Evolutionary conservation across 306 rosid species (phyloP), one percentile per base, ranked within the genome.

Genomic region (Canavalia ensiformis): DNA sequence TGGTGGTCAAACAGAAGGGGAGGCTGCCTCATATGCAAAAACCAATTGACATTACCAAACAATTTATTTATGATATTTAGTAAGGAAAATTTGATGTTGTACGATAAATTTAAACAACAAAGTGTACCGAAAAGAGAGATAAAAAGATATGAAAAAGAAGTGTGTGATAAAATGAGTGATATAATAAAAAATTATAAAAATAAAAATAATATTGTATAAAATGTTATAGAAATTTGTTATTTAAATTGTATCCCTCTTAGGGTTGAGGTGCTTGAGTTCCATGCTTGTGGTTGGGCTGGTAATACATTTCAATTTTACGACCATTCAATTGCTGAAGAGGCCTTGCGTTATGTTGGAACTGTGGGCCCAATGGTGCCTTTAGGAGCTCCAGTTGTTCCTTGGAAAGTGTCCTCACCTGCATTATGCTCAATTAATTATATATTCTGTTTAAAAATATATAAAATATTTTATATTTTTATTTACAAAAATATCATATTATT

Each of bases 241-340:
- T 18, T 18, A 18, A 18, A 18, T 18, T 18, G 25, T 18, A 18
- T 18, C 25, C 25, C 25, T 18, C 25, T 18, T 18, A 18, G 34
- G 7, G n/a, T 70, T 4, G 44, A 4, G 35, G 5, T 68, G n/a
- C 58, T 28, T 5, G 12, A 74, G 28, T 45, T 10, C 71, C n/a
- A 1, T 51, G 57, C 3, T 7, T 3, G 1, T 73, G 12, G 39
- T 47, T 75, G 9, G 25, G 45, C 2, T 84, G 68, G 62, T 45
- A n/a, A 31, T 80, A 84, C 72, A 81, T 51, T 9, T 84, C 84
- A 74, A 95, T 75, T 64, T 78, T 74, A 29, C 99, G 94, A 18
- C 91, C 99, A 56, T 90, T 84, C 7, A 89, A 76, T n/a, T 81
- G 88, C 64, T 93, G 97, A 45, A 79, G 42, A 6, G 99, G 97